A percentile compares a stretch with the other conserved stretches of the same genome.
These are phyloP conservation scores for Colletotrichum salicis DNA, from an alignment of 2,329 filamentous ascomycete genomes.

Conservation along the genomic window DNA sequence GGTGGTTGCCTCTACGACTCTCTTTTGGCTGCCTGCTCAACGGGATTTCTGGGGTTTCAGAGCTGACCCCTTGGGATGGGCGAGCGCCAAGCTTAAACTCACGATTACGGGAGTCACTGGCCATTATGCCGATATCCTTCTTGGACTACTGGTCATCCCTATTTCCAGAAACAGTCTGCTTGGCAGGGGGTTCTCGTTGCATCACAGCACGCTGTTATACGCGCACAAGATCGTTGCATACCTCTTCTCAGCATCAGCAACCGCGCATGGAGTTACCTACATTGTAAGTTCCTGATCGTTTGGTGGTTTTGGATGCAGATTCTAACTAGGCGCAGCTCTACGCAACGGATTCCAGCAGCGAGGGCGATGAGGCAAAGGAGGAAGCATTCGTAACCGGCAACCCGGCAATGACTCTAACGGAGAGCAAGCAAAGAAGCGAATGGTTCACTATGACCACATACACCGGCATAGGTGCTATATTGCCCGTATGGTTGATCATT, in stretches of 20 bases:
- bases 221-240: constrained; percentile 30
- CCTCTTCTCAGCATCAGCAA: constrained; percentile 6
- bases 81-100: constrained; percentile 27
- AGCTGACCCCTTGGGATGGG: constrained; percentile 27
- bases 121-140: constrained; percentile 34
- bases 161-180: constrained; percentile 33
- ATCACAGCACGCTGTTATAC: constrained; percentile 34
- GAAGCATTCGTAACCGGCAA: constrained; percentile 31
- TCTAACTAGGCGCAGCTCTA: background rate
- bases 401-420: constrained; percentile 27
- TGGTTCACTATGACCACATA: constrained; percentile 26
- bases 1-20: constrained; percentile 14
- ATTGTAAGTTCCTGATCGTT: constrained; percentile 8
- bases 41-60: constrained; percentile 21
- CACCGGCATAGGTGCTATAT: constrained; percentile 21
- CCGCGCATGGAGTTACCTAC: constrained; percentile 29
- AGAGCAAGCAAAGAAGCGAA: constrained; percentile 11
- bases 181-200: constrained; percentile 27
- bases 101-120: constrained; percentile 31
- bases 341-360: constrained; percentile 2
- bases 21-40: constrained; percentile 28
- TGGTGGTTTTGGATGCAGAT: background rate
- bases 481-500: constrained; percentile 18
- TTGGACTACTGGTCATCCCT: constrained; percentile 34
- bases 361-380: constrained; percentile 14